A percentile compares a stretch with the other conserved stretches of the same genome.
Evolutionary conservation across 306 rosid genomes (phyloP).

Genomic region (Biancaea sappan): DNA sequence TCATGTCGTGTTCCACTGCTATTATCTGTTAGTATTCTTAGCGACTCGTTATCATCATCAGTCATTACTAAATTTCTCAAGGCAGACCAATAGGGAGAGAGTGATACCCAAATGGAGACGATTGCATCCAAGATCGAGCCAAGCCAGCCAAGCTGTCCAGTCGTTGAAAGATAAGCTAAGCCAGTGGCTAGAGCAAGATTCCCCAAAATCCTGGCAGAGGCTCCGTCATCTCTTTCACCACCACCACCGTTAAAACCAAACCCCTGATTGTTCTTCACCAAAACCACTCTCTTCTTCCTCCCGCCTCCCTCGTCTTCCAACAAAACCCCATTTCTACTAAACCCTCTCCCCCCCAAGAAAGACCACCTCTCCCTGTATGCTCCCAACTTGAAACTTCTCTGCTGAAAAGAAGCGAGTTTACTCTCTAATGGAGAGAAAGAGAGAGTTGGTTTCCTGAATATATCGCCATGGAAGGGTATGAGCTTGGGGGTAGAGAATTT

Average conservation of each 20-base stretch:
- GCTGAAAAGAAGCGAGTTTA: conserved; percentile 33
- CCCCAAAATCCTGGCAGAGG: conserved; percentile 56
- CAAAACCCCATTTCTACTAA: conserved; percentile 30
- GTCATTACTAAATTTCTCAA: neutral
- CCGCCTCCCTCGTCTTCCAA: conserved; percentile 29
- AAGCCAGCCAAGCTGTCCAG: conserved; percentile 84
- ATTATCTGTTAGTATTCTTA: too few species aligned
- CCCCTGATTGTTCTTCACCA: conserved; percentile 57
- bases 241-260: conserved; percentile 63
- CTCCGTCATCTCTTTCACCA: conserved; percentile 52
- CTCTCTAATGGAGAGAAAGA: conserved; percentile 16
- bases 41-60: too few species aligned
- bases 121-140: conserved; percentile 72
- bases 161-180: conserved; percentile 63
- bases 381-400: conserved; percentile 34
- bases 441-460: conserved; percentile 34
- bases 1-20: too few species aligned
- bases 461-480: conserved; percentile 29
- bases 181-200: conserved; percentile 70
- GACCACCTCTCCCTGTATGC: conserved; percentile 27
- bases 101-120: conserved; percentile 68
- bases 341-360: conserved; percentile 16
- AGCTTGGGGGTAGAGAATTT: conserved; percentile 41
- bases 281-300: conserved; percentile 45
- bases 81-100: conserved; percentile 17